Evolutionary conservation across 2,329 filamentous ascomycete species (phyloP), one percentile per base, ranked within the genome.

Genomic region (Colletotrichum australisinense): DNA sequence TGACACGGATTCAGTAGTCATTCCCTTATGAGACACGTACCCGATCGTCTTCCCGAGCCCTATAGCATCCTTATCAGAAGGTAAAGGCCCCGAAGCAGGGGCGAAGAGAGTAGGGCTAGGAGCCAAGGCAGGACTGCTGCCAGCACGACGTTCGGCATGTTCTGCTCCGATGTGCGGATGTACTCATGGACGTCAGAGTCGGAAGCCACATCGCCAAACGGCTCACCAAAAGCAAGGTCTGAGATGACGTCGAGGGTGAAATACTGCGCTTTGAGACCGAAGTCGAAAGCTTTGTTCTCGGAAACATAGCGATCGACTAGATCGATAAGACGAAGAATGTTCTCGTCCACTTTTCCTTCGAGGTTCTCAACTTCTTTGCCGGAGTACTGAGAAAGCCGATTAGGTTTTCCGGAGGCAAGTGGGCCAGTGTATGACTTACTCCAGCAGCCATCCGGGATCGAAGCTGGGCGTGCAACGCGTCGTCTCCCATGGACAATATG

Each of bases 281-380:
- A 77, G 71, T 90, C 87, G 77, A 88, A 80, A 16, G 83, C 76
- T 58, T 87, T 86, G 72, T 83, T 84, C 22, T 73, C 67, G 8
- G 49, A 78, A n/a, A 81, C 75, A 63, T 86, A 87, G 65, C 82
- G 83, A 52, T 82, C 80, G 60, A 89, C 82, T 1, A 89, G 80
- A 1, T 78, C 62, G 26, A 89, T 75, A 1, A 89, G 80, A 2
- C 86, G 81, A 28, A 80, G 70, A 7, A 90, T 81, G 57, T 86
- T 84, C 19, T 81, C 76, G 72, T 90, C 87, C 32, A 91, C 85
- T 38, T 84, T 83, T 11, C 80, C 75, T 74, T 90, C 88, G 0
- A 90, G 78, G 6, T 80, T 79, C 3, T 84, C 82, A n/a, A 88
- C 87, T 49, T 89, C 88, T 74, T 88, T 87, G 7, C 87, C 87